Evolutionary conservation across 352 stramenopile species (phyloP).

Genomic region (Thraustotheca clavata): DNA sequence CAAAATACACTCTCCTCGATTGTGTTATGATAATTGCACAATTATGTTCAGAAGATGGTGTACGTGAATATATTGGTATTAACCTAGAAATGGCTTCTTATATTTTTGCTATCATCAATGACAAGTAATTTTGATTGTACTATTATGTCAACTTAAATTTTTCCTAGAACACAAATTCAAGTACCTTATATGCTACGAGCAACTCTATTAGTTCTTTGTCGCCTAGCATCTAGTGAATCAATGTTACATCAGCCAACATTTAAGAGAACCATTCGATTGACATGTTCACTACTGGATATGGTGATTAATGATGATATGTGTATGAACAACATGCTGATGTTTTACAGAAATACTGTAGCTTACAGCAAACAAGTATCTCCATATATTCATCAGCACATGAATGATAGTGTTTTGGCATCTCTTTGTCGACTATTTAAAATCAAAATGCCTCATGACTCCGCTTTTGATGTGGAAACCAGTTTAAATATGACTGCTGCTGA

Average conservation of each 20-base stretch:
- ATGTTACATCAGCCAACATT: not conserved
- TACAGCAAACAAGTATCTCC: not conserved
- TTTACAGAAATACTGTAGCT: conserved; percentile 12
- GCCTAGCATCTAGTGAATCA: not conserved
- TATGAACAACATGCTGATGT: conserved; percentile 17
- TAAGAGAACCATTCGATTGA: conserved; percentile 3
- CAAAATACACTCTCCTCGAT: conserved; percentile 4
- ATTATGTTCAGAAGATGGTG: conserved; percentile 15
- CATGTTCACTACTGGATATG: not conserved
- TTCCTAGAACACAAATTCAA: not conserved
- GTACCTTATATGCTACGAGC: conserved; percentile 7
- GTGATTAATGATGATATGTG: conserved; percentile 1
- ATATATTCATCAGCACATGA: not conserved
- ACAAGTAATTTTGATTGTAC: not conserved
- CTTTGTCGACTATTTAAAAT: not conserved
- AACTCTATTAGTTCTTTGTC: conserved; percentile 14
- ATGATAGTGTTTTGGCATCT: not conserved
- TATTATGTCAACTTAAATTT: not conserved
- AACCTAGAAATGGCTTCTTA: not conserved
- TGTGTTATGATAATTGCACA: conserved; percentile 1
- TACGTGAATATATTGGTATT: conserved; percentile 14
- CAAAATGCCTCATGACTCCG: not conserved
- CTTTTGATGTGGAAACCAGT: not conserved
- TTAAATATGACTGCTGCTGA: conserved; percentile 4
- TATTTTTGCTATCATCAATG: conserved; percentile 16